Conservation (phyloP, 2,329 filamentous ascomycete genomes). For the Fusarium duplospermum region DNA sequence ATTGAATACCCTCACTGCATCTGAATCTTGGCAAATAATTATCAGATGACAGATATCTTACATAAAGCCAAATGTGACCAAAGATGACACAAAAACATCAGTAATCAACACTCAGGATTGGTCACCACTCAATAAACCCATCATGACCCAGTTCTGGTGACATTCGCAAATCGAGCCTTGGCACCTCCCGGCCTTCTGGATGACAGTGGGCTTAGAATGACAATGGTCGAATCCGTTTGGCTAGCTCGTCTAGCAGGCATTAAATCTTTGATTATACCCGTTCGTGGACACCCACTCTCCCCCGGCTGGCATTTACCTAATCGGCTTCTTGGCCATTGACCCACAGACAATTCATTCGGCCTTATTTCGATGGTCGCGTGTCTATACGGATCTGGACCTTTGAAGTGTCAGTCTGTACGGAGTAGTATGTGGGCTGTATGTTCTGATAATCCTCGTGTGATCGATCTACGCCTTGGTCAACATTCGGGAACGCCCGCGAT, state of each 20-base stretch:
- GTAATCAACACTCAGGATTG: not conserved
- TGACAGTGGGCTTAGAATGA: not conserved
- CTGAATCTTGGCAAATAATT: not conserved
- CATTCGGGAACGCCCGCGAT: not conserved
- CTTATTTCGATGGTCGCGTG: not conserved
- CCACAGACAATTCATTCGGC: not conserved
- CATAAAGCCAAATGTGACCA: not conserved
- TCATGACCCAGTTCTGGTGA: not conserved
- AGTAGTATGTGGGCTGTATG: not conserved
- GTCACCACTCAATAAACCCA: not conserved
- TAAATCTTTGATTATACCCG: not conserved
- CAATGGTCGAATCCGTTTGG: not conserved
- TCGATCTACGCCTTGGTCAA: not conserved
- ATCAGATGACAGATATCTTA: not conserved
- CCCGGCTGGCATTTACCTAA: constrained; percentile 2
- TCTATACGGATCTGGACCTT: not conserved
- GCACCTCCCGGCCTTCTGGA: not conserved
- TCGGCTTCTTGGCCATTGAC: not conserved
- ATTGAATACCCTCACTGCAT: not conserved
- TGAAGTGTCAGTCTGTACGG: not conserved
- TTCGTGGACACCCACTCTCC: not conserved
- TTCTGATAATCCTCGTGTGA: not conserved
- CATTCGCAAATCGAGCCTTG: not conserved
- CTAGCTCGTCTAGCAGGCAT: not conserved
- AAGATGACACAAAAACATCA: not conserved